phyloP scores from a whole-genome alignment of 1,284 basidiomycete species.

The Sanguinoderma infundibulare region DNA sequence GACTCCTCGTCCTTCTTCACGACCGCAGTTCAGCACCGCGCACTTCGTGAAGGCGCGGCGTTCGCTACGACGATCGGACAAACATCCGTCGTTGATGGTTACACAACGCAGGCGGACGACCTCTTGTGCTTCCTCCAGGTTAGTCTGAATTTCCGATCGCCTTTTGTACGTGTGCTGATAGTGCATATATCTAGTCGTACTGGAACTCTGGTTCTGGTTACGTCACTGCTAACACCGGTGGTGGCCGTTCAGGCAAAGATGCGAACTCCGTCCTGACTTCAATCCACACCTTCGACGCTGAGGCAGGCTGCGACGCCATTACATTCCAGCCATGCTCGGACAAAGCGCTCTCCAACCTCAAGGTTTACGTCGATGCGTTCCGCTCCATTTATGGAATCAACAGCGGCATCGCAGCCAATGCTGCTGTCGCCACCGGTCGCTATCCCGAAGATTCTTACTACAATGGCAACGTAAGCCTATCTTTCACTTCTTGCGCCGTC shows the following conservation, averaged over 20 bases:
- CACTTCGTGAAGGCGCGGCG: constrained; percentile 44
- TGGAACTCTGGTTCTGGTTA: constrained; percentile 43
- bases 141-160: no score
- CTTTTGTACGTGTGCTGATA: no score
- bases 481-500: background rate
- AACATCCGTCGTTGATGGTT: constrained; percentile 38
- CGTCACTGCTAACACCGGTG: constrained; percentile 46
- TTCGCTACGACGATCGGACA: constrained; percentile 43
- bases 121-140: constrained; percentile 50
- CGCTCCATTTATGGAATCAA: constrained; percentile 56
- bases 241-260: constrained; percentile 47
- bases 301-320: constrained; percentile 52
- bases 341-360: constrained; percentile 56
- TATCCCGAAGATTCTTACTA: constrained; percentile 60
- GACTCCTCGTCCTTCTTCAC: constrained; percentile 52
- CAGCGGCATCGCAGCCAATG: constrained; percentile 43
- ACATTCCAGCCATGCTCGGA: constrained; percentile 69
- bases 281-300: constrained; percentile 51
- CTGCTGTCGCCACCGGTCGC: constrained; percentile 55
- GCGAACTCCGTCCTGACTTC: constrained; percentile 49
- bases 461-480: constrained; percentile 49
- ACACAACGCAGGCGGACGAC: constrained; percentile 42
- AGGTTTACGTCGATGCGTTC: constrained; percentile 59
- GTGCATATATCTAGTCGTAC: constrained; percentile 43
- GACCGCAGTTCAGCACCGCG: constrained; percentile 49